These are phyloP conservation scores for Aspergillus sergii DNA, from an alignment of 2,329 filamentous ascomycete species.

Conservation along the genomic window DNA sequence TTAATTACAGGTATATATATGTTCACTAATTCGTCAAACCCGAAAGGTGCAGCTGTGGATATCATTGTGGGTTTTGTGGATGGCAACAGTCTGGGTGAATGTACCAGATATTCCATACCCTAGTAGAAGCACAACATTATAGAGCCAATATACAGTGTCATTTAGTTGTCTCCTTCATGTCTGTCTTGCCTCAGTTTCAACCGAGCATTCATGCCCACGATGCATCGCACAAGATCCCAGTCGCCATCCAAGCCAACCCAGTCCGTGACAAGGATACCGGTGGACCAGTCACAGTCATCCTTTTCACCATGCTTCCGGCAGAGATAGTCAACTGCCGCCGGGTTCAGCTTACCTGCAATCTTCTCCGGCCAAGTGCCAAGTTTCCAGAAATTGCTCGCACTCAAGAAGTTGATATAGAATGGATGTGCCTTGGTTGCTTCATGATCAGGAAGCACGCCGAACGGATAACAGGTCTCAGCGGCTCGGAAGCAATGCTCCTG, in stretches of 20 bases:
- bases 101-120: not conserved
- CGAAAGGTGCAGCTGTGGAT: not conserved
- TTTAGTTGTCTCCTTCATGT: constrained; percentile 9
- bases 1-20: not conserved
- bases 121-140: not conserved
- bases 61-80: not conserved
- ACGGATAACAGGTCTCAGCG: constrained; percentile 51
- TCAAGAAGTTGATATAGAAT: constrained; percentile 88
- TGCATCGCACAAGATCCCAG: constrained; percentile 85
- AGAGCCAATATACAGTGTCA: not conserved
- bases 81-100: not conserved
- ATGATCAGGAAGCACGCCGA: constrained; percentile 38
- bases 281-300: constrained; percentile 68
- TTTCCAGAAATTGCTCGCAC: constrained; percentile 92
- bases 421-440: constrained; percentile 57
- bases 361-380: constrained; percentile 89
- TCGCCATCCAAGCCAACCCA: constrained; percentile 86
- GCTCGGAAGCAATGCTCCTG: constrained; percentile 77
- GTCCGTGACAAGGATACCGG: constrained; percentile 88
- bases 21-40: not conserved
- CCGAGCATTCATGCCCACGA: constrained; percentile 87
- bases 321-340: constrained; percentile 65
- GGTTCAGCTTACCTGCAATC: constrained; percentile 86
- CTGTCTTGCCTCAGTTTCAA: constrained; percentile 41
- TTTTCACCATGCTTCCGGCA: constrained; percentile 55